These are phyloP conservation scores for Mimosa pudica DNA, from an alignment of 306 rosid genomes.

Conservation along the genomic window DNA sequence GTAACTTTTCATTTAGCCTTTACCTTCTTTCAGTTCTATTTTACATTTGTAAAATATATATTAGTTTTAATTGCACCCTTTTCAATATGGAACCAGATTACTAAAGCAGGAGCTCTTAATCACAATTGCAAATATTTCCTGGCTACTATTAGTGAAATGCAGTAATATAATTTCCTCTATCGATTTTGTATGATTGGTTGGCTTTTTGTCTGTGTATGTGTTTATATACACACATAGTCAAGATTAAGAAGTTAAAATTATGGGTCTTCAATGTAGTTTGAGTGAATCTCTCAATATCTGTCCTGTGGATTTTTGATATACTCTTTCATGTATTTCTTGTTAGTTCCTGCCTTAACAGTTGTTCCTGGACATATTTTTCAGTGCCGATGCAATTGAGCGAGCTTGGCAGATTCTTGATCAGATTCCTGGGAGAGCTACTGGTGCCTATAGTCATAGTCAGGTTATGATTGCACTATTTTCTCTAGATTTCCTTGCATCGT, in stretches of 20 bases:
- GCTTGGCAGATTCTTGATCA: conserved; percentile 75
- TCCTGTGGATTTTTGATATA: neutral
- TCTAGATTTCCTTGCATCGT: conserved; percentile 8
- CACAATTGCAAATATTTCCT: neutral
- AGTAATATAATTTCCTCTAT: neutral
- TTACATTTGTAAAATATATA: neutral
- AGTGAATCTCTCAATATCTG: neutral
- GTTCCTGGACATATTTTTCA: conserved; percentile 27
- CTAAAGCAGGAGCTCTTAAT: neutral
- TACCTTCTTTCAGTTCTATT: neutral
- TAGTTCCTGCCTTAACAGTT: conserved; percentile 6
- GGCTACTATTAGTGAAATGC: neutral
- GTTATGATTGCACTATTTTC: conserved; percentile 31
- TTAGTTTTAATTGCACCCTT: neutral
- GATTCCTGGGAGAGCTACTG: conserved; percentile 78
- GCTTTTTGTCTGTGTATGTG: neutral
- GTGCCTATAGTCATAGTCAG: conserved; percentile 82
- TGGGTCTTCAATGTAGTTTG: neutral
- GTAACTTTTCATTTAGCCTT: neutral
- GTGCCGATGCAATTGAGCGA: conserved; percentile 55
- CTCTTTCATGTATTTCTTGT: neutral
- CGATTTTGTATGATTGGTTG: neutral
- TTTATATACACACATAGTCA: neutral
- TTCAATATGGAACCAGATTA: neutral
- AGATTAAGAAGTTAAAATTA: neutral